A percentile compares a stretch with the other conserved stretches of the same genome.
phyloP scores from a whole-genome alignment of 78 protist genomes.

The Isochrysis galbana region DNA sequence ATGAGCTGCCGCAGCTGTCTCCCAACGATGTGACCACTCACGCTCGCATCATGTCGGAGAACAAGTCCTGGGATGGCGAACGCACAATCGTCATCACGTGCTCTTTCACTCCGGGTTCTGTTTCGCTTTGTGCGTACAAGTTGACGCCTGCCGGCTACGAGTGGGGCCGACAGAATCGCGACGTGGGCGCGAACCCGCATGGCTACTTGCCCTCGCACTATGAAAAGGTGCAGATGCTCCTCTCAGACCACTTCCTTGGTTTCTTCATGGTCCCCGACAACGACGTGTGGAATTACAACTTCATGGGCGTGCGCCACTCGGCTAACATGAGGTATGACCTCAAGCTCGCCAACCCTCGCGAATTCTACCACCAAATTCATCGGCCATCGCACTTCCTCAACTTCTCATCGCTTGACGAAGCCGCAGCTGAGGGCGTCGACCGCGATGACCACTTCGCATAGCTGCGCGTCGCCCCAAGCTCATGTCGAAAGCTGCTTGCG shows the following conservation, averaged over 20 bases:
- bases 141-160: conserved; percentile 91
- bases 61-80: conserved; percentile 89
- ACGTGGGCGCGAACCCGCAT: conserved; percentile 64
- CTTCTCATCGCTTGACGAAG: conserved; percentile 60
- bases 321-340: conserved; percentile 88
- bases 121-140: conserved; percentile 90
- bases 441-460: conserved; percentile 25
- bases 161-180: conserved; percentile 93
- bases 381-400: conserved; percentile 93
- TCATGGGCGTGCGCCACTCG: conserved; percentile 90
- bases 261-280: conserved; percentile 96
- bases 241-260: conserved; percentile 90
- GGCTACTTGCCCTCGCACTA: conserved; percentile 87
- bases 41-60: conserved; percentile 79
- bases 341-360: conserved; percentile 89
- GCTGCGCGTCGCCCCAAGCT: no score
- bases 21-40: conserved; percentile 93
- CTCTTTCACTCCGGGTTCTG: conserved; percentile 83
- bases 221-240: conserved; percentile 93
- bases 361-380: conserved; percentile 95
- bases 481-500: no score
- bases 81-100: conserved; percentile 77
- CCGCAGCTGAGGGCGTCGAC: not conserved
- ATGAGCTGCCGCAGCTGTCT: conserved; percentile 91
- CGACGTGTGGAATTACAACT: conserved; percentile 96